Base-by-base conservation (phyloP, 257 asterid genomes). In the Ilex asprella region DNA sequence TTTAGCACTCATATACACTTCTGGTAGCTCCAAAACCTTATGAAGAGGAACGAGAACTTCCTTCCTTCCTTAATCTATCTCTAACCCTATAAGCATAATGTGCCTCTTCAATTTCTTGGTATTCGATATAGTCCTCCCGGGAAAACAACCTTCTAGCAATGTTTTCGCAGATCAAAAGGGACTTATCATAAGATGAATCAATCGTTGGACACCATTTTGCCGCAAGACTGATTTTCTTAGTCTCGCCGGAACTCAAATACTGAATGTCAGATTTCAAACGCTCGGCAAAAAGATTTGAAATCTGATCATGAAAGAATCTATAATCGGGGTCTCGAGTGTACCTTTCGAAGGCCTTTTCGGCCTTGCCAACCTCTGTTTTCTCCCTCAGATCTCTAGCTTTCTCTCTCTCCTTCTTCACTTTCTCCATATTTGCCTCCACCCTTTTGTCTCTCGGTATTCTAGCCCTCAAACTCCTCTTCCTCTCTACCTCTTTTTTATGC, bases 131-230 rank as follows among this genome's bases (percentile, higher is more conserved):
- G 16, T 61, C 65, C 12, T 68, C 82, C 50, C 44, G 70, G 0
- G 88, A 88, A 16, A 79, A 84, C 73, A 81, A 5, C 51, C 61
- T 61, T 31, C 69, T 70, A 12, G 82, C 78, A 29, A 84, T 63
- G 72, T 74, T 75, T 54, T 74, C 82, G 11, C 88, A 84, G 16
- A 81, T 64, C 74, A 81, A 39, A 9, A 77, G 27, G 27, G 27
- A 21, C 27, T 21, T 21, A 21, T 21, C 27, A 21, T 21, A 21
- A 1, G 27, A 21, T 0, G 88, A 81, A 69, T 79, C 91, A 49
- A 84, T 62, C 11, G 78, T 47, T 7, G 91, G 88, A 47, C 86
- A 84, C 91, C 88, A 84, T 50, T 81, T 84, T 2, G 81, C 79
- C 2, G 91, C 88, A 21, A 81, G 73, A 39, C 77, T 75, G 14